These are phyloP conservation scores for Kondoa subrosea DNA, from an alignment of 768 basidiomycete genomes.

Conservation along the genomic window DNA sequence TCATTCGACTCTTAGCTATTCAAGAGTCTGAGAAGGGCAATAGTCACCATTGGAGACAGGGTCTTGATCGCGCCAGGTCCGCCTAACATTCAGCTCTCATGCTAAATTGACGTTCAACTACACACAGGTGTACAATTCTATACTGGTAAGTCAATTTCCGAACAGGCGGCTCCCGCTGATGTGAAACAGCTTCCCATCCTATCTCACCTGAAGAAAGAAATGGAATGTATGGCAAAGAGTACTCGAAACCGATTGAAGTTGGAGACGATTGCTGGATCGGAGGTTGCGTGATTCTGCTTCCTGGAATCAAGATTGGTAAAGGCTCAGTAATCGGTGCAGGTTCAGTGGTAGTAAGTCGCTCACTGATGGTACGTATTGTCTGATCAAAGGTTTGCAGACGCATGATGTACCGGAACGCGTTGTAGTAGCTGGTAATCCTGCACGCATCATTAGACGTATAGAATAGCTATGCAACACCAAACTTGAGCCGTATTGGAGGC, in stretches of 20 bases:
- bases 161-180: neutral
- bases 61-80: neutral
- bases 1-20: neutral
- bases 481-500: no score
- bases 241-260: neutral
- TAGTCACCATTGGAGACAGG: neutral
- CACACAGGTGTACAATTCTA: neutral
- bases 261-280: neutral
- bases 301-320: neutral
- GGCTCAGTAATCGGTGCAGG: neutral
- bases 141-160: neutral
- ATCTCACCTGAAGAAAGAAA: neutral
- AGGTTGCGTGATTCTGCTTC: neutral
- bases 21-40: neutral
- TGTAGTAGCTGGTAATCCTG: neutral
- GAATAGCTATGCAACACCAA: no score
- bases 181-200: neutral
- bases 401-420: neutral
- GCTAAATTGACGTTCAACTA: no score
- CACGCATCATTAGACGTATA: neutral
- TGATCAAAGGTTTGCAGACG: neutral
- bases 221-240: neutral
- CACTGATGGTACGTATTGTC: neutral
- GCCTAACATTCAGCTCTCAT: no score
- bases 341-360: neutral